phyloP scores from a whole-genome alignment of 805 yeast genomes.

The Yueomyces sinensis region DNA sequence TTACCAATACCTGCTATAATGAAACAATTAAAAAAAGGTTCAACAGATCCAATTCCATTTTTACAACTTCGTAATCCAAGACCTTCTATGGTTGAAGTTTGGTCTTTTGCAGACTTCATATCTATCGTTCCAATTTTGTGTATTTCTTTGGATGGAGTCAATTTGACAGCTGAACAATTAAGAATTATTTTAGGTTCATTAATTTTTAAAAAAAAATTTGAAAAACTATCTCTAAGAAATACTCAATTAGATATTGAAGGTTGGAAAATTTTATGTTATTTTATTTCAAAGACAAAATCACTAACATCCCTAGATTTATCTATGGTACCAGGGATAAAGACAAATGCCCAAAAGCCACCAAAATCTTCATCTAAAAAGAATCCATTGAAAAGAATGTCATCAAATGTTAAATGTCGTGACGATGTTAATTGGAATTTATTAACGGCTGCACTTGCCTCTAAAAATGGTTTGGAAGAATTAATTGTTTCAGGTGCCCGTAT shows the following conservation, averaged over 20 bases:
- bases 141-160: constrained; percentile 69
- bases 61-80: constrained; percentile 70
- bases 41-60: constrained; percentile 63
- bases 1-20: constrained; percentile 84
- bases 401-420: constrained; percentile 33
- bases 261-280: constrained; percentile 74
- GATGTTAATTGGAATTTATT: constrained; percentile 77
- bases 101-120: constrained; percentile 78
- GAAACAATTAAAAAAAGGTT: constrained; percentile 61
- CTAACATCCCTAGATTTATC: constrained; percentile 55
- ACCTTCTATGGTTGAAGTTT: constrained; percentile 79
- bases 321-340: constrained; percentile 26
- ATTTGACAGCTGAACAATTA: constrained; percentile 62
- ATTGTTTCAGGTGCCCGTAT: constrained; percentile 73
- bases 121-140: constrained; percentile 75
- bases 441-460: constrained; percentile 56
- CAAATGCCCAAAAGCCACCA: constrained; percentile 28
- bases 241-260: constrained; percentile 64
- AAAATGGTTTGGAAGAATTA: constrained; percentile 73
- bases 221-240: constrained; percentile 66
- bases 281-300: constrained; percentile 49
- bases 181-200: constrained; percentile 55
- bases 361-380: constrained; percentile 13
- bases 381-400: constrained; percentile 25
- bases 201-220: constrained; percentile 47